Conservation (phyloP, 768 basidiomycete genomes). For the Rhodotorula babjevae region DNA sequence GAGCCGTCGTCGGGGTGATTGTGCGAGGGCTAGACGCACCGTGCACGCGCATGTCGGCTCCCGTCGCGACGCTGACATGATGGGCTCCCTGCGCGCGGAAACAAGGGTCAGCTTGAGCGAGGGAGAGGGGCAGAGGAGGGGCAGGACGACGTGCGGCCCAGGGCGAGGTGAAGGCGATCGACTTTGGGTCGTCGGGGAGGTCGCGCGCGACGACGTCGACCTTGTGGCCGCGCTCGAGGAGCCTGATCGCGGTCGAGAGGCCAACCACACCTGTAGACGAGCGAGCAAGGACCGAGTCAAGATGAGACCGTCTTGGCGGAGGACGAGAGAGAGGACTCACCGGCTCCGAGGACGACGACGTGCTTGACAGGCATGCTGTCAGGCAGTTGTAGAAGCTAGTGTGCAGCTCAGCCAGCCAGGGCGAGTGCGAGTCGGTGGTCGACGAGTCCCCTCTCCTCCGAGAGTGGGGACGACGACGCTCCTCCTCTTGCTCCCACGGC, state of each 20-base stretch:
- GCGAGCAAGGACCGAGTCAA: neutral
- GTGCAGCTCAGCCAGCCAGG: neutral
- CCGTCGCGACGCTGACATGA: conserved; percentile 59
- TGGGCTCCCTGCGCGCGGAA: conserved; percentile 62
- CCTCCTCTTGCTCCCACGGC: too few species aligned
- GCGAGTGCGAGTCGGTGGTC: neutral
- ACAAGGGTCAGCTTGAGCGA: neutral
- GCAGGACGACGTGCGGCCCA: conserved; percentile 63
- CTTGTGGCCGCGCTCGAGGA: conserved; percentile 62
- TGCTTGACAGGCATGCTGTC: neutral
- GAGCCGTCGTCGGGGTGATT: neutral
- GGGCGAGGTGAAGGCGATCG: conserved; percentile 69
- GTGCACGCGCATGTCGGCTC: conserved; percentile 56
- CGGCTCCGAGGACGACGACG: conserved; percentile 51
- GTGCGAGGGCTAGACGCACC: conserved; percentile 49
- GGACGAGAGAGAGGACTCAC: conserved; percentile 39
- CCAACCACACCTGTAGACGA: conserved; percentile 63
- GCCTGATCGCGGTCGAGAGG: conserved; percentile 65
- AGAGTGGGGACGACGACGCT: neutral
- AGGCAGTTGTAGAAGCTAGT: neutral
- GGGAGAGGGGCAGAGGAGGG: neutral
- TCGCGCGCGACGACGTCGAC: conserved; percentile 69
- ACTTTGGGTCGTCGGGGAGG: conserved; percentile 67
- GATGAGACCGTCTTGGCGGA: neutral
- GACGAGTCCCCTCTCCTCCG: neutral